Percentiles rank a stretch among this genome's conserved stretches.
Conservation (phyloP, 192 early-diverging fungal species). For the Mortierella claussenii region DNA sequence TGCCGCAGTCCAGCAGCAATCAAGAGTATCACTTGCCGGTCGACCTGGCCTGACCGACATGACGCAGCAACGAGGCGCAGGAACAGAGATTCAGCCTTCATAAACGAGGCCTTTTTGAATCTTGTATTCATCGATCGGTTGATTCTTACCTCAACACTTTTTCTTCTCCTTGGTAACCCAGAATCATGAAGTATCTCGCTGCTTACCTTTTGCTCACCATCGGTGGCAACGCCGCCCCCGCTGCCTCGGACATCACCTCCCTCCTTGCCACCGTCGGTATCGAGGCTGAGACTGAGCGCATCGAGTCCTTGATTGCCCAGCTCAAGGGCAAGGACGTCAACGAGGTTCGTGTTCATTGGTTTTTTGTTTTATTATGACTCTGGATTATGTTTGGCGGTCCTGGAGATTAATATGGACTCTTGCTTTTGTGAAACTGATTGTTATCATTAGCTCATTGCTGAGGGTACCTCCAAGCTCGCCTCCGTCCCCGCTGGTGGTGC, state of each 20-base stretch:
- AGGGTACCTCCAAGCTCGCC: conserved; percentile 92
- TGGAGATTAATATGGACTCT: too few relatives aligned
- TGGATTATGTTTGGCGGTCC: too few relatives aligned
- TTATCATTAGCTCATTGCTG: conserved; percentile 81
- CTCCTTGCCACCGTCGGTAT: conserved; percentile 93
- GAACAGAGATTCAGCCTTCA: too few relatives aligned
- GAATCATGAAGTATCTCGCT: conserved; percentile 95
- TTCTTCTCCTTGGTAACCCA: too few relatives aligned
- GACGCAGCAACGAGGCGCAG: too few relatives aligned
- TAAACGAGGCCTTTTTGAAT: too few relatives aligned
- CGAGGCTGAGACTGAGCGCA: conserved; percentile 86
- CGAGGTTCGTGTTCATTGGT: conserved; percentile 63
- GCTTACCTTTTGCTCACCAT: conserved; percentile 96
- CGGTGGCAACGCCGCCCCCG: conserved; percentile 84
- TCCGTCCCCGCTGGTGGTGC: conserved; percentile 95
- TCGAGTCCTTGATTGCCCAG: conserved; percentile 81
- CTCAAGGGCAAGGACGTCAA: conserved; percentile 91
- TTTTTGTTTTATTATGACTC: not conserved
- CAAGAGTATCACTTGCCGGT: too few relatives aligned
- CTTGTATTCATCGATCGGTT: too few relatives aligned
- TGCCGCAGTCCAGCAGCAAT: too few relatives aligned
- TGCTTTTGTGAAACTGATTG: not conserved
- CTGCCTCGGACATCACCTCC: conserved; percentile 81
- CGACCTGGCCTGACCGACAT: too few relatives aligned
- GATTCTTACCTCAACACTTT: too few relatives aligned